Evolutionary conservation across 1,284 basidiomycete genomes (phyloP), one percentile per base, ranked within the genome.

Genomic region (Cerioporus squamosus): DNA sequence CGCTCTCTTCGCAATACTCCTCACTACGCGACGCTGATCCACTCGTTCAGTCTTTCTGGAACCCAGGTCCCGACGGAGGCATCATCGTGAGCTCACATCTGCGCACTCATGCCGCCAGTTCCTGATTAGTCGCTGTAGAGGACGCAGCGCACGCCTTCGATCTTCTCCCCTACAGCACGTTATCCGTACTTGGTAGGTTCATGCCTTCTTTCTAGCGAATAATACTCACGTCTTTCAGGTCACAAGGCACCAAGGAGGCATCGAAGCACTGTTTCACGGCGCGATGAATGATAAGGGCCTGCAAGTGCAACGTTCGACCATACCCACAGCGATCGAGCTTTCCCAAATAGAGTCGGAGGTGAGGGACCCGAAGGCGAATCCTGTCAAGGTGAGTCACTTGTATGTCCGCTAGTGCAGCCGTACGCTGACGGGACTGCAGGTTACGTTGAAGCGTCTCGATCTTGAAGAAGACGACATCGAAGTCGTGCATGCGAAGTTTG

Each of bases 171-270:
- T 10, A 79, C 80, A 7, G 66, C 64, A 1, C 79, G 87, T 17
- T 90, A 81, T 69, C 87, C 88, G 7, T 90, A 86, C 62, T 84
- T 86, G 75, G 87, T 85, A 57, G 7, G 62, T 48, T 4, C 33
- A 1, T 17, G 5, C 18, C 15, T 33, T 22, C 12, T 17, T 10
- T 1, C 22, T 9, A 1, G 5, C 15, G 33, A 36, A 36, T 12
- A 12, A 14, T 5, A 8, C 26, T 51, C 4, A 50, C 18, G 7
- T n/a, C 15, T 2, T 23, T 14, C 61, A 91, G 85, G 74, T 84
- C 4, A 90, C 88, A 0, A 74, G 91, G 17, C 86, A 90, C 62
- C 90, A 93, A 75, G 90, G 88, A 1, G 83, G 81, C 2, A 90
- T 91, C 40, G 89, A 92, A 70, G 74, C 77, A 0, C 82, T 91